Evolutionary conservation across 176 grass and related monocot genomes (phyloP), one percentile per base, ranked within the genome.

Genomic region (Canna indica): DNA sequence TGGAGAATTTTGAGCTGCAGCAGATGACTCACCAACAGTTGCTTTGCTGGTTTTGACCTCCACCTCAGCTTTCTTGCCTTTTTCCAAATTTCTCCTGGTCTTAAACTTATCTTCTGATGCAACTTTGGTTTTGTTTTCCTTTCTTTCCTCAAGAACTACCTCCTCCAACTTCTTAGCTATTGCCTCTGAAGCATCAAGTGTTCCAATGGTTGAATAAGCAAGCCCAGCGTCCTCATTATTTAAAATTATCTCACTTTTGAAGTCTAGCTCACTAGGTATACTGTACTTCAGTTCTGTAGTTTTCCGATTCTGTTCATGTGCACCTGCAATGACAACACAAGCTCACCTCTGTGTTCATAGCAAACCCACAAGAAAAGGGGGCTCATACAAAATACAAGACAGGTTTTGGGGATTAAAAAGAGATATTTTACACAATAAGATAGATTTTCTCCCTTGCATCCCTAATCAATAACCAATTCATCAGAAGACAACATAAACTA

Each of bases 291-390:
- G n/a, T 59, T 34, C 74, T 59, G 31, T 58, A 58, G 71, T 34
- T 25, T 80, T 80, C 33, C 75, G 68, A 64, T 78, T 38, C 39
- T 27, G 45, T 67, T 64, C 62, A 82, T 44, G 18, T 26, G 73
- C 84, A 68, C 83, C 88, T 96, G 88, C 72, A 83, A 83, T 59
- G 77, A 66, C 77, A 91, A 88, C 70, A 76, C 71, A 88, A 73
- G 71, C 66, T 91, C 80, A 91, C 81, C 54, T 73, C 81, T 78
- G 73, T 80, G 65, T 85, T 72, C 76, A 76, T 59, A 75, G 34
- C 32, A 69, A 76, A 53, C 61, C 34, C 24, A 17, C 10, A 2
- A 59, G 7, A 29, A 60, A 60, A 1, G 44, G 53, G 59, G 28
- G 13, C 50, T 44, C 71, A 38, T 4, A 61, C 3, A 16, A 58